phyloP scores from a whole-genome alignment of 768 basidiomycete species.

The Suillus decipiens region DNA sequence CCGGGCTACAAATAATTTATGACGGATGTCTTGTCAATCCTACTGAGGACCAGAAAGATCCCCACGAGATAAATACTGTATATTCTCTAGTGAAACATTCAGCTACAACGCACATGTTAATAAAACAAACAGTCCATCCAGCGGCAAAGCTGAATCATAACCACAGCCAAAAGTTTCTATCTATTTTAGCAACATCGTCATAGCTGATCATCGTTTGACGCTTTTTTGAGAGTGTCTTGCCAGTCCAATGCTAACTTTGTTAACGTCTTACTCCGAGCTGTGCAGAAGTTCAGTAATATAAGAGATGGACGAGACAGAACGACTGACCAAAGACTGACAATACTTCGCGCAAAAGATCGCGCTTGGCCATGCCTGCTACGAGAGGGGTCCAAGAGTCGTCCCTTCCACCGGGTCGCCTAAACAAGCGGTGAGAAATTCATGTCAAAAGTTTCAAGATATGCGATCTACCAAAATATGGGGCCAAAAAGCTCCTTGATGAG shows the following conservation, averaged over 20 bases:
- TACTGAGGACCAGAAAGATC: neutral
- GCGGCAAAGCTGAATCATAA: neutral
- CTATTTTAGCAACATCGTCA: slow-evolving; percentile 11
- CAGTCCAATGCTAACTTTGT: slow-evolving; percentile 77
- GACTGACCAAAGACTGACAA: slow-evolving; percentile 73
- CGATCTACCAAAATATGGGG: slow-evolving; percentile 82
- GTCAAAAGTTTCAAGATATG: neutral
- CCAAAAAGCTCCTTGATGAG: slow-evolving; percentile 88
- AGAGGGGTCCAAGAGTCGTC: slow-evolving; percentile 67
- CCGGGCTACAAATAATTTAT: neutral
- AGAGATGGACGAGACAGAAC: neutral
- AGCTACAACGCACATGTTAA: neutral
- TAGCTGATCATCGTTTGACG: slow-evolving; percentile 48
- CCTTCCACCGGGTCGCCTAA: slow-evolving; percentile 66
- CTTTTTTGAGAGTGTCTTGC: slow-evolving; percentile 77
- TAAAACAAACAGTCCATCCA: neutral
- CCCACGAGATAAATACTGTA: neutral
- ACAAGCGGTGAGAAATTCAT: slow-evolving; percentile 7
- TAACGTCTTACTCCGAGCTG: slow-evolving; percentile 76
- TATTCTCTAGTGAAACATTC: neutral
- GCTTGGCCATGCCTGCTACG: slow-evolving; percentile 71
- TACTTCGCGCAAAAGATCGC: slow-evolving; percentile 83
- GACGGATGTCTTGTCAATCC: neutral
- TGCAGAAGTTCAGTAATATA: slow-evolving; percentile 10
- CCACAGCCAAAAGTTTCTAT: neutral